phyloP scores from a whole-genome alignment of 495 filamentous ascomycete genomes.

The Hypoxylon lenormandii region DNA sequence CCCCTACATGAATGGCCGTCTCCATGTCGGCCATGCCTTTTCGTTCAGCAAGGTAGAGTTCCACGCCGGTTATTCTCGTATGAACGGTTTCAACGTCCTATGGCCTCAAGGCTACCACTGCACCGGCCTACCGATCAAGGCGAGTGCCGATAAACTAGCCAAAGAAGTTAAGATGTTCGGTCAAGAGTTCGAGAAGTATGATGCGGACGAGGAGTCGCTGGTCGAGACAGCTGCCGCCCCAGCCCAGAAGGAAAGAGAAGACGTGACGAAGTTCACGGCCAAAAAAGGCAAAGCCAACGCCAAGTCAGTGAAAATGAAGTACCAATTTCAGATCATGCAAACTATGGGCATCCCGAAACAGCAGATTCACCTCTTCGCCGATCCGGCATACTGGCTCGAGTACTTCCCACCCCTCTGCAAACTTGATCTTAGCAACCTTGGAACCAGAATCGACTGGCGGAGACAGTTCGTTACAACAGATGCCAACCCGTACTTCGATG shows the following conservation, averaged over 20 bases:
- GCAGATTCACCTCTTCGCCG: slow-evolving; percentile 91
- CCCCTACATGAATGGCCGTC: slow-evolving; percentile 95
- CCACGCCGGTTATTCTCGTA: slow-evolving; percentile 80
- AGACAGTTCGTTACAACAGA: slow-evolving; percentile 93
- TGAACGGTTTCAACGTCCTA: slow-evolving; percentile 87
- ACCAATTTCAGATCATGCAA: slow-evolving; percentile 69
- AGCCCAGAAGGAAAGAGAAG: slow-evolving; percentile 63
- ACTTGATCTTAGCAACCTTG: slow-evolving; percentile 83
- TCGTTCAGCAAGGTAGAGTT: slow-evolving; percentile 92
- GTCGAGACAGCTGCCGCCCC: slow-evolving; percentile 29
- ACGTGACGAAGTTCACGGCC: slow-evolving; percentile 88
- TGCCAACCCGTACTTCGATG: slow-evolving; percentile 95
- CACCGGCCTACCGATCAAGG: slow-evolving; percentile 98
- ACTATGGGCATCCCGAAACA: slow-evolving; percentile 82
- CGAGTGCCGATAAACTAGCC: slow-evolving; percentile 91
- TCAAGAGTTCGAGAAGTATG: slow-evolving; percentile 81
- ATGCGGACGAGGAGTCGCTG: slow-evolving; percentile 65
- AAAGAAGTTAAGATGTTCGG: slow-evolving; percentile 93
- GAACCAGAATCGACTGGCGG: slow-evolving; percentile 90
- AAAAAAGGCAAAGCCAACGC: slow-evolving; percentile 95
- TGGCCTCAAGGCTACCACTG: slow-evolving; percentile 96
- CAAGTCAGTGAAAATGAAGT: slow-evolving; percentile 86
- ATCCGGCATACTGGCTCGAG: slow-evolving; percentile 86
- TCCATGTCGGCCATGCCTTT: slow-evolving; percentile 93
- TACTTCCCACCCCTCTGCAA: slow-evolving; percentile 87